Evolutionary conservation across 2,329 filamentous ascomycete species (phyloP), one percentile per base, ranked within the genome.

Genomic region (Arthrobotrys musiformis): DNA sequence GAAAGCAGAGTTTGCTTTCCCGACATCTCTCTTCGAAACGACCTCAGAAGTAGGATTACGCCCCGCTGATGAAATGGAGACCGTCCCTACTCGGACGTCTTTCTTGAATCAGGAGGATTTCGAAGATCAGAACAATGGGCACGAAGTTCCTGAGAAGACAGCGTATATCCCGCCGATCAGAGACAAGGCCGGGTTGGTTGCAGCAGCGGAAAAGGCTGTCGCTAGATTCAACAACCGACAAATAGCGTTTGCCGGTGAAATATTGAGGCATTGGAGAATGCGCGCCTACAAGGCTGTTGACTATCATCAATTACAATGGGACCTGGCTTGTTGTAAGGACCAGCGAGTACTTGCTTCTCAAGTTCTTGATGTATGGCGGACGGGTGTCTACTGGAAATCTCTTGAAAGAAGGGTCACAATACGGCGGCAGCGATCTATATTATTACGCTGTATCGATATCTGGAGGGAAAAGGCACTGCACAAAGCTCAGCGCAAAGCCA

Each of bases 1-100:
- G 74, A 78, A 78, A 22, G 74, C 74, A 5, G 74, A 78, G 24
- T 78, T 78, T 24, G 74, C 74, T n/a, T 78, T 78, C 24, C 74
- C 74, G 5, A 78, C 68, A 37, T 61, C 66, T 9, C 44, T 72
- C 17, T 72, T 78, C 50, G 67, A 78, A 40, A 72, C 67, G 11
- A 64, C 72, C 30, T 64, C 64, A 2, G 72, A 70, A 9, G 44
- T 28, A 1, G 72, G 66, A 1, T 42, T 52, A 19, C 72, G n/a
- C n/a, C 62, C 50, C n/a, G 33, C 64, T n/a, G 64, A 70, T 24
- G 72, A 66, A 50, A 60, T 64, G 17, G 72, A 76, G 40, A 63
- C 64, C 7, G 28, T 46, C 8, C 60, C 58, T 54, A 76, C 72
- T n/a, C 72, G 72, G 44, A 52, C 72, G 7, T 76, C 72, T 42